Evolutionary conservation across 2,329 filamentous ascomycete species (phyloP), one percentile per base, ranked within the genome.

Genomic region (Uncinocarpus reesii): DNA sequence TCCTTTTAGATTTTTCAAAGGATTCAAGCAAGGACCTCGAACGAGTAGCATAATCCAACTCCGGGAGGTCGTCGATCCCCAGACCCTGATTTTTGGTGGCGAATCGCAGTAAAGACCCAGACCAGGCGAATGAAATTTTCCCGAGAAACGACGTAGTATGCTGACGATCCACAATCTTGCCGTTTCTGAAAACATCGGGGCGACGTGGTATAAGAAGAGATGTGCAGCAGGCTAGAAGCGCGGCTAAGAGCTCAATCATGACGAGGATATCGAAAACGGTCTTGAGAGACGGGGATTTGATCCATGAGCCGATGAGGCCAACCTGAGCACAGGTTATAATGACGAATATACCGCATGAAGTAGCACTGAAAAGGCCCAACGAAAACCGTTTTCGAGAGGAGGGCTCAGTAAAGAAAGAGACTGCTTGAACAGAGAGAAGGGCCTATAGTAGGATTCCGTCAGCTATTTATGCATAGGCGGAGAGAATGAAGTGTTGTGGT

Each of bases 111-210:
- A 87, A 56, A 2, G 66, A 61, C 1, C 61, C 64, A 1, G 76
- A 72, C 84, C 84, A 90, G 42, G 70, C 67, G 66, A 81, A 89
- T 5, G 77, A 84, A 58, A 79, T 78, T 43, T 78, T 76, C 43
- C 67, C 73, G 41, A 83, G 69, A 1, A 79, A 75, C 1, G 80
- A 80, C 2, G 70, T 71, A 0, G 80, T 82, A 56, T 72, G 73
- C 65, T 83, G 74, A 13, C 70, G 68, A 58, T 89, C 84, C 26
- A 90, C 80, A 2, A 71, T 60, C 40, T 72, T 68, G 21, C 71
- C 79, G 32, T 80, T 62, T 57, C 73, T 69, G 58, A 73, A 85
- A 15, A 88, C 79, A 46, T 80, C 71, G 2, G 84, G 84, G 8
- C 84, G 74, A 36, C 84, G 75, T 3, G 81, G 82, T 11, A 87